These are phyloP conservation scores for Dentipellis sp. DNA, from an alignment of 768 basidiomycete genomes.

Conservation along the genomic window DNA sequence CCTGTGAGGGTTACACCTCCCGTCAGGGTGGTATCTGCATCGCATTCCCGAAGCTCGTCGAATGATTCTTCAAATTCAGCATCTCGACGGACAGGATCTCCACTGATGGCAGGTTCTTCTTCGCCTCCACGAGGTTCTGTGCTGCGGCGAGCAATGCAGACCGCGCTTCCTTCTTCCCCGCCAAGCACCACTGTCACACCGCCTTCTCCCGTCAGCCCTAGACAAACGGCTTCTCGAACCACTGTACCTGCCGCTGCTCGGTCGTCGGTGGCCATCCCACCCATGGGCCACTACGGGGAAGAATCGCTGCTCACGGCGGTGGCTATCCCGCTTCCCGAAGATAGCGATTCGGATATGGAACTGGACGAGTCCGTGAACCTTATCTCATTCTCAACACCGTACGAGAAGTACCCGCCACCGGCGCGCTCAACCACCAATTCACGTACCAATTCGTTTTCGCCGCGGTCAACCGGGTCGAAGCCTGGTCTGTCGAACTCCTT, in stretches of 20 bases:
- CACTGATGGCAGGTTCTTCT: constrained; percentile 12
- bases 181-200: constrained; percentile 10
- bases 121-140: constrained; percentile 20
- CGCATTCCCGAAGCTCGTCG: constrained; percentile 14
- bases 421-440: constrained; percentile 26
- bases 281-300: constrained; percentile 16
- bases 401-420: constrained; percentile 36
- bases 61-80: constrained; percentile 9
- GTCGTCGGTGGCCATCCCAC: background rate
- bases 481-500: constrained; percentile 45
- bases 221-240: background rate
- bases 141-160: constrained; percentile 23
- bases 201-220: constrained; percentile 6
- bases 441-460: constrained; percentile 41
- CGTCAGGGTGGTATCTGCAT: background rate
- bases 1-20: constrained; percentile 12
- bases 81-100: constrained; percentile 10
- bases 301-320: constrained; percentile 53
- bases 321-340: constrained; percentile 64
- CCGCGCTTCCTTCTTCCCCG: constrained; percentile 25
- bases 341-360: constrained; percentile 61
- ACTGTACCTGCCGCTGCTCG: constrained; percentile 6
- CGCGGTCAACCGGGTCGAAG: constrained; percentile 37
- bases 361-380: constrained; percentile 44
- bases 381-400: constrained; percentile 67